Evolutionary conservation across 176 grass and related monocot genomes (phyloP).

Genomic region (Musa acuminata): DNA sequence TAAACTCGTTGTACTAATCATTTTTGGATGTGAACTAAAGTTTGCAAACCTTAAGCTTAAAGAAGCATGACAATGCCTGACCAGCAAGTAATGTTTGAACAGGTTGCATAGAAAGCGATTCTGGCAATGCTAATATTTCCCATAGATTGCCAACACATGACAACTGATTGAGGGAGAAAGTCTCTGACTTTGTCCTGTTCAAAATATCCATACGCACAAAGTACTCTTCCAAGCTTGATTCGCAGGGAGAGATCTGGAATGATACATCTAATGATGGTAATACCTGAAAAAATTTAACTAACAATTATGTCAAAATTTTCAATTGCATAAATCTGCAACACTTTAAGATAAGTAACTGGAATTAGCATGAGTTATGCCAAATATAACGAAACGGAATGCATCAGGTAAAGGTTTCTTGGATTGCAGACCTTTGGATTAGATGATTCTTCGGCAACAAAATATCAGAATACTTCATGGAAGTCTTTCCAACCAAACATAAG

Average conservation of each 20-base stretch:
- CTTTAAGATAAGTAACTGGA: background rate
- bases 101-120: constrained; percentile 40
- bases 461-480: background rate
- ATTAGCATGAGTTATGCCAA: background rate
- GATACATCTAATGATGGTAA: constrained; percentile 76
- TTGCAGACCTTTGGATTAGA: background rate
- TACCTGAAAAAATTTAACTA: constrained; percentile 38
- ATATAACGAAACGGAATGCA: background rate
- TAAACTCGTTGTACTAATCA: no score
- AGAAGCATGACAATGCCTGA: constrained; percentile 71
- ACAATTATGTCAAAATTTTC: background rate
- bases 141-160: constrained; percentile 71
- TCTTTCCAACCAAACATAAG: background rate
- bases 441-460: background rate
- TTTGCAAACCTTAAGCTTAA: constrained; percentile 81
- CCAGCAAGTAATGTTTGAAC: constrained; percentile 54
- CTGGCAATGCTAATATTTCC: constrained; percentile 58
- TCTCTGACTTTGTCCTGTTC: constrained; percentile 55
- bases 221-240: constrained; percentile 76
- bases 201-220: constrained; percentile 76
- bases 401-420: background rate
- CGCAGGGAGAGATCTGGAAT: constrained; percentile 57
- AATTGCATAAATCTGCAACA: background rate
- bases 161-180: constrained; percentile 63
- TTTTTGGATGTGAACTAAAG: background rate